Evolutionary conservation across 306 rosid genomes (phyloP).

Genomic region (Mucuna pruriens): DNA sequence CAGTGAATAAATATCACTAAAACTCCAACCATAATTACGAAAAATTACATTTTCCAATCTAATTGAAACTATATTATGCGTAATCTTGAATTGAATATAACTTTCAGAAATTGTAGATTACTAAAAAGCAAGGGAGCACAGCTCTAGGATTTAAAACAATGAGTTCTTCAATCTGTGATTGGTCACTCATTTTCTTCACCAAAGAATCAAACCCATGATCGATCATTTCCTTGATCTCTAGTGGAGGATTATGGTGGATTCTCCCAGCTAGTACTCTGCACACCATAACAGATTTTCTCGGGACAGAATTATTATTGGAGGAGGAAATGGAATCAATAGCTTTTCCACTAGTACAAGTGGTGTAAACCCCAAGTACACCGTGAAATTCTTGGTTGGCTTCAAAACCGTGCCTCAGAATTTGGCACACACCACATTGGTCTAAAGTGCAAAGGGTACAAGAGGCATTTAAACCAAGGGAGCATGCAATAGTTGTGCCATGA

Average conservation of each 20-base stretch:
- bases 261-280: slow-evolving; percentile 78
- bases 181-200: slow-evolving; percentile 35
- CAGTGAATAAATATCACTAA: neutral
- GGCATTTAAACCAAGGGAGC: slow-evolving; percentile 53
- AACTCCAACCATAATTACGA: neutral
- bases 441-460: slow-evolving; percentile 40
- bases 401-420: slow-evolving; percentile 58
- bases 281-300: slow-evolving; percentile 51
- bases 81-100: neutral
- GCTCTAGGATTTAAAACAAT: slow-evolving; percentile 57
- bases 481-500: slow-evolving; percentile 56
- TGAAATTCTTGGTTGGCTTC: slow-evolving; percentile 29
- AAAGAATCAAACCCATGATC: slow-evolving; percentile 53
- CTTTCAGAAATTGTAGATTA: slow-evolving; percentile 38
- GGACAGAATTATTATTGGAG: neutral
- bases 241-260: slow-evolving; percentile 36
- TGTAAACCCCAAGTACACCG: slow-evolving; percentile 38
- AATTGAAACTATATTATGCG: neutral
- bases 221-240: slow-evolving; percentile 34
- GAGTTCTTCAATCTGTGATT: slow-evolving; percentile 53
- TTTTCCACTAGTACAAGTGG: slow-evolving; percentile 44
- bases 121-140: slow-evolving; percentile 72
- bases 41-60: neutral
- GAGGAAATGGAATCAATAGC: slow-evolving; percentile 39
- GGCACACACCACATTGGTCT: slow-evolving; percentile 57